These are phyloP conservation scores for Volvox reticuliferus DNA, from an alignment of 139 green algal species.

Conservation along the genomic window DNA sequence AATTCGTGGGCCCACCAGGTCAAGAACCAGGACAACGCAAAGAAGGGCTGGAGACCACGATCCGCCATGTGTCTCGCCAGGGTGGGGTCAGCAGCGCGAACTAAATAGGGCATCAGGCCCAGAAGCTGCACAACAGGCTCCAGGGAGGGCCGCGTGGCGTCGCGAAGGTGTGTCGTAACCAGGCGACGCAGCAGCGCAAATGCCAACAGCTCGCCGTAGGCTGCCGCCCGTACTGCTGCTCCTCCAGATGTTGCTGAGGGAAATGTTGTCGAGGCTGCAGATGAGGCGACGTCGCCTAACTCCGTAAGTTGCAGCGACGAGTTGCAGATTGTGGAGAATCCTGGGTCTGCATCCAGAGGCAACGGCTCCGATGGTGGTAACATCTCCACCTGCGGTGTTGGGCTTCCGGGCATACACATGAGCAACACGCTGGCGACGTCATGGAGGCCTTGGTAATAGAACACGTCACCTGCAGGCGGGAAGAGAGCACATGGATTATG, in stretches of 20 bases:
- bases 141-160: slow-evolving; percentile 83
- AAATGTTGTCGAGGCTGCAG: neutral
- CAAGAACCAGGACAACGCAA: slow-evolving; percentile 81
- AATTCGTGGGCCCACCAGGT: slow-evolving; percentile 94
- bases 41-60: slow-evolving; percentile 74
- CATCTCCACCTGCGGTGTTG: neutral
- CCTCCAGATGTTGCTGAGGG: neutral
- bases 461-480: slow-evolving; percentile 55
- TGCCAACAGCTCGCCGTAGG: slow-evolving; percentile 52
- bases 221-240: neutral
- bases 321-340: too few species aligned
- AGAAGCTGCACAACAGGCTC: slow-evolving; percentile 81
- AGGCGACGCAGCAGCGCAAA: slow-evolving; percentile 75
- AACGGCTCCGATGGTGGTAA: neutral
- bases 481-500: too few species aligned
- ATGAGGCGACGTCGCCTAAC: neutral
- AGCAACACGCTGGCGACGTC: slow-evolving; percentile 92
- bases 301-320: too few species aligned
- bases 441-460: slow-evolving; percentile 93
- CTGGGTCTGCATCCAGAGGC: too few species aligned
- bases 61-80: slow-evolving; percentile 55
- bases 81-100: slow-evolving; percentile 60
- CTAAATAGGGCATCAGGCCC: slow-evolving; percentile 71
- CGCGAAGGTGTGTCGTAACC: slow-evolving; percentile 72
- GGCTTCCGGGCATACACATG: slow-evolving; percentile 56